Evolutionary conservation across 305 asterid species (phyloP).

Genomic region (Fraxinus xanthoxyloides): DNA sequence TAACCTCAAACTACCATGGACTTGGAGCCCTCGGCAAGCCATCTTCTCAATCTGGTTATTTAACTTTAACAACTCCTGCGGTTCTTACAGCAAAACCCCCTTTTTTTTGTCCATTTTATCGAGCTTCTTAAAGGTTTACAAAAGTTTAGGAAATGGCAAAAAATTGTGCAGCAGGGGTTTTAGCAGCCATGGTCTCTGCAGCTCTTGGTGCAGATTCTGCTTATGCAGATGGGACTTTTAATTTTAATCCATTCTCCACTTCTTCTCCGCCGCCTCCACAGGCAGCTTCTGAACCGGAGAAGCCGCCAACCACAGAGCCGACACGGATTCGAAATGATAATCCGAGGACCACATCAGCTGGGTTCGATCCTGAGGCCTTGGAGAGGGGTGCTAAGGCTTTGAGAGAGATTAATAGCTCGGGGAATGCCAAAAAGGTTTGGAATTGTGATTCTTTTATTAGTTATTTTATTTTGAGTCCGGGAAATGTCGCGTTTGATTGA

Average conservation of each 20-base stretch:
- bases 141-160: constrained; percentile 40
- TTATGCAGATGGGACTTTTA: constrained; percentile 58
- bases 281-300: constrained; percentile 33
- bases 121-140: background rate
- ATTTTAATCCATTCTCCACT: constrained; percentile 46
- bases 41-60: background rate
- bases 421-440: constrained; percentile 60
- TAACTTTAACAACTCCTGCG: background rate
- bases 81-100: background rate
- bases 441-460: background rate
- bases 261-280: constrained; percentile 37
- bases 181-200: constrained; percentile 65
- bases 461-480: background rate
- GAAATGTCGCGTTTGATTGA: background rate
- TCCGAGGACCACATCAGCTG: constrained; percentile 87
- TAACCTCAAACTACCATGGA: background rate
- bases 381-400: constrained; percentile 77
- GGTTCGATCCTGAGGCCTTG: constrained; percentile 91
- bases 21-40: background rate
- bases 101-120: background rate
- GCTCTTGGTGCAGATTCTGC: constrained; percentile 47
- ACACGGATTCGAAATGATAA: constrained; percentile 58
- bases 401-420: constrained; percentile 50
- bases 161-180: constrained; percentile 53
- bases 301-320: constrained; percentile 36